Evolutionary conservation across 306 rosid genomes (phyloP).

Genomic region (Casuarina glauca): DNA sequence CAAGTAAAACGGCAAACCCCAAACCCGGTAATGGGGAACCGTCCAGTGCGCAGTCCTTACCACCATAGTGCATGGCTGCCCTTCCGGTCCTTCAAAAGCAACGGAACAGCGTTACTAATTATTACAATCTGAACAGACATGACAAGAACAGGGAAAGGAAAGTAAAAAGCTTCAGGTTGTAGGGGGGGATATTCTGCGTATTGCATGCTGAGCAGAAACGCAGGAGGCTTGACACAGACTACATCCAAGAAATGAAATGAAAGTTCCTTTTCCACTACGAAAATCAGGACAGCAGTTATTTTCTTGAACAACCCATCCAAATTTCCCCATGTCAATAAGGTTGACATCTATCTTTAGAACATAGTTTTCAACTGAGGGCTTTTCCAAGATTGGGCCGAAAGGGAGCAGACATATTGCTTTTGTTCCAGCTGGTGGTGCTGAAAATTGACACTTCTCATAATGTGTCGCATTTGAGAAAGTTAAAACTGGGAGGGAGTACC

Average conservation of each 20-base stretch:
- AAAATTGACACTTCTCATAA: background rate
- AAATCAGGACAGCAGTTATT: background rate
- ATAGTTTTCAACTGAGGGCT: background rate
- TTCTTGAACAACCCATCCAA: background rate
- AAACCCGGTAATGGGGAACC: constrained; percentile 80
- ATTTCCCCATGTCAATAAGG: background rate
- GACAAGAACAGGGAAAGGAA: too few species aligned
- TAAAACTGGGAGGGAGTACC: background rate
- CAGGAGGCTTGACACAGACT: too few species aligned
- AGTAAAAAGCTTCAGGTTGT: too few species aligned
- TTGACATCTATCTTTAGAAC: background rate
- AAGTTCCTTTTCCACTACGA: background rate
- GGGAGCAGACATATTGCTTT: background rate
- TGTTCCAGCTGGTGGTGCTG: background rate
- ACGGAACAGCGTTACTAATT: background rate
- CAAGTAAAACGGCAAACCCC: constrained; percentile 76
- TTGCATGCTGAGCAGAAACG: too few species aligned
- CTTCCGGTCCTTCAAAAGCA: constrained; percentile 54
- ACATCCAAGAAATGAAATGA: too few species aligned
- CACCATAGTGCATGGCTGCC: constrained; percentile 73
- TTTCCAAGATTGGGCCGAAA: background rate
- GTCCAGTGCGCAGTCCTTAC: constrained; percentile 75
- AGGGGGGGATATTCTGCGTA: too few species aligned
- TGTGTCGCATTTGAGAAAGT: background rate
- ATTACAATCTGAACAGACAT: background rate